These are phyloP conservation scores for Phytophthora citricola DNA, from an alignment of 352 stramenopile genomes.

Conservation along the genomic window DNA sequence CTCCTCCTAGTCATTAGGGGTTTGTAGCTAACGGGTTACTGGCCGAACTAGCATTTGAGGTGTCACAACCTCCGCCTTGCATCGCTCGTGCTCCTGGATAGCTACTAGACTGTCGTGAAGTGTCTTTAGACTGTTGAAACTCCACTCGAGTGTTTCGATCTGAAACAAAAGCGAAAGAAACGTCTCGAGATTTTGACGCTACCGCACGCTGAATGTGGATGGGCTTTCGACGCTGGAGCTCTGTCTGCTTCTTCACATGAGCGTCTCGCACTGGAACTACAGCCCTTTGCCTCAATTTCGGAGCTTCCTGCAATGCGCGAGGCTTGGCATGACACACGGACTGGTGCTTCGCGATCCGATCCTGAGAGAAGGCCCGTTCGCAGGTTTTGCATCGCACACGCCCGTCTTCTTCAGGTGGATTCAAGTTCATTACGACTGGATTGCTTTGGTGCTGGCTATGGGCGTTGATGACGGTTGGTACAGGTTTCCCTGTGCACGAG, in stretches of 20 bases:
- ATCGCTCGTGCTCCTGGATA: conserved; percentile 26
- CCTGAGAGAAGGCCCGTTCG: conserved; percentile 56
- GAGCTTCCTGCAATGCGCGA: conserved; percentile 7
- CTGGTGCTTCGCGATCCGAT: conserved; percentile 77
- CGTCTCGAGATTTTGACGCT: conserved; percentile 1
- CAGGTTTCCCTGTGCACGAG: conserved; percentile 26
- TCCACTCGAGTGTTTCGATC: conserved; percentile 3
- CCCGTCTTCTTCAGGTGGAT: conserved; percentile 52
- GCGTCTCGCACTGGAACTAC: background rate
- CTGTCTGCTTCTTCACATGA: background rate
- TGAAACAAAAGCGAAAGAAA: conserved; percentile 6
- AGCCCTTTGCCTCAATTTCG: background rate
- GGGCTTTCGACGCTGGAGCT: conserved; percentile 4
- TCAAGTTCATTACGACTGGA: conserved; percentile 32
- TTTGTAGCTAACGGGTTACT: conserved; percentile 61
- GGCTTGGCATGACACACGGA: conserved; percentile 54
- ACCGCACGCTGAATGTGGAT: conserved; percentile 3
- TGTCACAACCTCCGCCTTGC: conserved; percentile 32
- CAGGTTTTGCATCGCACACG: conserved; percentile 67
- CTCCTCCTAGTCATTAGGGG: conserved; percentile 46
- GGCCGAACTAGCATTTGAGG: conserved; percentile 59
- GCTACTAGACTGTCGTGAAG: conserved; percentile 2
- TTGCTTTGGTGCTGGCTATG: background rate
- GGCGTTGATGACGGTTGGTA: background rate
- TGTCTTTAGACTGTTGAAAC: conserved; percentile 1